Base-by-base conservation (phyloP, 2,329 filamentous ascomycete species). In the Hypoxylon sp. region DNA sequence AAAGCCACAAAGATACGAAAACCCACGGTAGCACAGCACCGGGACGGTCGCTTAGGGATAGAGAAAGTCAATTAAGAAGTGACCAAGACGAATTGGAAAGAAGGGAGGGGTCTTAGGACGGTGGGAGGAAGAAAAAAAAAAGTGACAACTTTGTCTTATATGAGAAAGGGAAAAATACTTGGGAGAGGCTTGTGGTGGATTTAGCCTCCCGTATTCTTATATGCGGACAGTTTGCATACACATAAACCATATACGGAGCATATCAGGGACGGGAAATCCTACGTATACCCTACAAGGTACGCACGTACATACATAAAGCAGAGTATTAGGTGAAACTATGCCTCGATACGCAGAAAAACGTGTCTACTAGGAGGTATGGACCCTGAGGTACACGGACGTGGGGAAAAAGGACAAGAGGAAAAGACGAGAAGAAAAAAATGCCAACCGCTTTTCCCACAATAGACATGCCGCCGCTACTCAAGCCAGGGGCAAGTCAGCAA, bases 21-120 rank as follows among this genome's bases (percentile, higher is more conserved):
- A 42, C 26, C 47, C 42, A 47, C 53, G 43, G 49, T 33, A 60
- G 41, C 56, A 46, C 52, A 60, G 49, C 49, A 55, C 46, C 48
- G 40, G 48, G 46, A 47, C n/a, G 52, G 18, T 27, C 24, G 23
- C 45, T 42, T 26, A 10, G 10, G 37, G 21, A 26, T n/a, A 41
- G 24, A n/a, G 24, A 37, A 41, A 26, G 37, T 54, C 37, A 33
- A 58, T 45, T 47, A 18, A 41, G 24, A 40, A 4, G 23, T 24
- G 45, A 49, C 42, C 38, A 40, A 33, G 38, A 52, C 29, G 27
- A 43, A 48, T 47, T 54, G 40, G 27, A 17, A 43, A 20, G 24
- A 26, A 29, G n/a, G 11, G 4, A 24, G 41, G 27, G 43, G 33
- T 29, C 18, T 11, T 17, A 17, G 6, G 10, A 31, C 18, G n/a